Base-by-base conservation (phyloP, 73 alveolate genomes). In the Urostyla sp. region DNA sequence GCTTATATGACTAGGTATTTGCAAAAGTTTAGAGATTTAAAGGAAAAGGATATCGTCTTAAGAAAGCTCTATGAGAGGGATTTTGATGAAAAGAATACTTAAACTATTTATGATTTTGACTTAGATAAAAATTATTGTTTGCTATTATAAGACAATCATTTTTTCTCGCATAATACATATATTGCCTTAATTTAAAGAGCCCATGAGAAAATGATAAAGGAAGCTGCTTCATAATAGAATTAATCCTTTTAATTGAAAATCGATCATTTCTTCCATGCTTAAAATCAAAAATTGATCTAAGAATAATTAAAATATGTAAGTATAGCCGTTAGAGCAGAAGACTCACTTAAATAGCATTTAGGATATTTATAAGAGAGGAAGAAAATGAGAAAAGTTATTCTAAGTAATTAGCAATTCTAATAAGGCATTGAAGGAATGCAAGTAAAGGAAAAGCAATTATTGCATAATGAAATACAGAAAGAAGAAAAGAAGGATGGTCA, bases 291-390 rank as follows among this genome's bases (percentile, higher is more conserved):
- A 34, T 35, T 73, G 75, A 74, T 73, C 20, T 31, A 73, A 32
- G 85, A 73, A 37, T 50, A 73, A 24, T 31, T 73, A 13, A 73
- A 51, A 24, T 51, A 50, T 53, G 34, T 73, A 2, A 21, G 66
- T 4, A 51, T 51, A n/a, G 85, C 85, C 5, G 48, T 73, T 26
- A 48, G 85, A 73, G 85, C 85, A 11, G 85, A 73, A 36, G 74
- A 73, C 26, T 18, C 49, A n/a, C 52, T 73, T 20, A 48, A 49
- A 52, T 40, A 52, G 6, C 85, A 73, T 53, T 8, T 73, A 27
- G 45, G 52, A 5, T 32, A 10, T 36, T 27, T n/a, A 53, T 20
- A 52, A 52, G 75, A 73, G 27, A 69, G 83, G 48, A 69, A 69
- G 83, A 49, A 46, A 5, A 69, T 69, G 83, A 69, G 69, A 49